Percentiles rank a stretch among this genome's conserved stretches.
Evolutionary conservation across 768 basidiomycete genomes (phyloP).

Genomic region (Crassisporium funariophilum): DNA sequence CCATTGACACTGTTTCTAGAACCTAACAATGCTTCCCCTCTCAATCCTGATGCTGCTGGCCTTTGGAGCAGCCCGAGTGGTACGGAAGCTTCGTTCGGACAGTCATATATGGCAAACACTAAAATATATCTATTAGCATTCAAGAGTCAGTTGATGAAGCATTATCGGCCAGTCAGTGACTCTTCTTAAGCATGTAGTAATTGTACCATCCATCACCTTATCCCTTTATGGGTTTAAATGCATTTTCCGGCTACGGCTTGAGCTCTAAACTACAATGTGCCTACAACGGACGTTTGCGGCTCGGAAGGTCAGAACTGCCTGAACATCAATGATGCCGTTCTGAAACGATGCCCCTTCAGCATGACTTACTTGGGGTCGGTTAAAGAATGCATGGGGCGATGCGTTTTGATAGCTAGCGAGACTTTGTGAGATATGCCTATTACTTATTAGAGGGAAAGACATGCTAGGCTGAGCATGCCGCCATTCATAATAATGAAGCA

Average conservation of each 20-base stretch:
- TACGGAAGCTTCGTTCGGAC: constrained; percentile 27
- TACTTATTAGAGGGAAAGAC: no score
- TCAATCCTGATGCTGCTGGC: constrained; percentile 84
- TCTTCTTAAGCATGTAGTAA: constrained; percentile 16
- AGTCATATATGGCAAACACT: constrained; percentile 5
- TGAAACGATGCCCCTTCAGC: no score
- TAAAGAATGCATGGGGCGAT: no score
- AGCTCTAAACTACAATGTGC: constrained; percentile 8
- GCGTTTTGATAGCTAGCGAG: no score
- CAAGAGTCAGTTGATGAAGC: constrained; percentile 69
- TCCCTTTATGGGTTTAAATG: constrained; percentile 7
- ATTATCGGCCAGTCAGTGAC: constrained; percentile 61
- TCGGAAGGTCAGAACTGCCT: no score
- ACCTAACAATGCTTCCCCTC: constrained; percentile 90
- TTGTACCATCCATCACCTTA: constrained; percentile 9
- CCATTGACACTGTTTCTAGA: constrained; percentile 45
- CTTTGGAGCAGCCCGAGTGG: constrained; percentile 78
- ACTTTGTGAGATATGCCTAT: no score
- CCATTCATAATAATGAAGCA: no score
- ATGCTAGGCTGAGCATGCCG: no score
- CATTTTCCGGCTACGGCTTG: constrained; percentile 12
- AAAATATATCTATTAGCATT: constrained; percentile 48
- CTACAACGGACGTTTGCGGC: no score
- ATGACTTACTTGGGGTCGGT: no score
- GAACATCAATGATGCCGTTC: no score